Evolutionary conservation across 1,139 yeast species (phyloP).

Genomic region (Yamadazyma atlantica): DNA sequence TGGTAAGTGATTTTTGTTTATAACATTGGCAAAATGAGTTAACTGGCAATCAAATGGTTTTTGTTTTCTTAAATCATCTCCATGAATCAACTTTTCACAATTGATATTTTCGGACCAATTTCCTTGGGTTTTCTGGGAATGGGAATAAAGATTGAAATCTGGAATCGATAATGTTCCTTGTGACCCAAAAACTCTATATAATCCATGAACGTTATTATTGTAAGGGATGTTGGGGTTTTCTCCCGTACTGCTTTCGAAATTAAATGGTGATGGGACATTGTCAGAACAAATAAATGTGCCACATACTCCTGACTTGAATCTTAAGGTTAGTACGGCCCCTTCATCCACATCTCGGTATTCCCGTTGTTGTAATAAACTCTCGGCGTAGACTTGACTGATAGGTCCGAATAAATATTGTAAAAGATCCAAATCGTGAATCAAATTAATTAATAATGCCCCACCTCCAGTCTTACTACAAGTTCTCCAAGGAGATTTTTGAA

Average conservation of each 20-base stretch:
- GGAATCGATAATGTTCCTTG: constrained; percentile 43
- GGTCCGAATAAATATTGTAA: constrained; percentile 44
- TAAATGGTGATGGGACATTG: constrained; percentile 42
- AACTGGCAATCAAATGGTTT: constrained; percentile 42
- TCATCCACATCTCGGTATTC: constrained; percentile 35
- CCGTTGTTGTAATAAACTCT: constrained; percentile 33
- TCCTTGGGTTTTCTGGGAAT: constrained; percentile 22
- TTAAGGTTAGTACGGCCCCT: constrained; percentile 41
- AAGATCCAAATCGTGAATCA: constrained; percentile 44
- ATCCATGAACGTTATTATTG: constrained; percentile 31
- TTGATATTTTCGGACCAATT: constrained; percentile 22
- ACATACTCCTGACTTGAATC: constrained; percentile 37
- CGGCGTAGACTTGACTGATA: constrained; percentile 38
- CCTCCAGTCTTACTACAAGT: constrained; percentile 35
- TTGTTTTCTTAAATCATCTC: constrained; percentile 15
- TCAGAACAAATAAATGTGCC: constrained; percentile 46
- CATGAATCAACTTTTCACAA: constrained; percentile 13
- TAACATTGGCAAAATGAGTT: constrained; percentile 38
- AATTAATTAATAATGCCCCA: constrained; percentile 39
- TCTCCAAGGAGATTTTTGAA: constrained; percentile 41
- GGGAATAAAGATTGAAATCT: constrained; percentile 32
- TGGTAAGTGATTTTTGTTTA: constrained; percentile 28
- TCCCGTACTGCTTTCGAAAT: constrained; percentile 44
- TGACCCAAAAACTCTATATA: constrained; percentile 42
- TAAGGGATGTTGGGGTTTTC: constrained; percentile 44